Evolutionary conservation across 2,329 filamentous ascomycete species (phyloP).

Genomic region (Dactylellina cionopaga): DNA sequence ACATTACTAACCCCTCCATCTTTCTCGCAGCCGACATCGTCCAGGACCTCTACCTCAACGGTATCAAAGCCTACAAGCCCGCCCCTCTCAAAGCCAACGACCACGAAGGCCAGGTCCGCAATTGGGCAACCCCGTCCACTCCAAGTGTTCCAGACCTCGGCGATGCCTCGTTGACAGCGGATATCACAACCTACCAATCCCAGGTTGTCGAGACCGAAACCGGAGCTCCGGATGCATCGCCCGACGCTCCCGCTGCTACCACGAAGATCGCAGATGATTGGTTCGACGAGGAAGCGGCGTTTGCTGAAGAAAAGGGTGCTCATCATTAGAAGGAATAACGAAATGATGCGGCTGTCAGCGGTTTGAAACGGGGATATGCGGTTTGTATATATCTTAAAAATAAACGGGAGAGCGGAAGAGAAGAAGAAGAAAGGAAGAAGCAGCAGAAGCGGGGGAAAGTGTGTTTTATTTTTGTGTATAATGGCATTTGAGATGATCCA

Average conservation of each 20-base stretch:
- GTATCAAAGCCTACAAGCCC: conserved; percentile 95
- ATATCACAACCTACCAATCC: conserved; percentile 91
- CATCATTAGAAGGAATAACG: conserved; percentile 53
- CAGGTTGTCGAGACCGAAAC: conserved; percentile 92
- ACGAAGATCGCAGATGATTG: conserved; percentile 72
- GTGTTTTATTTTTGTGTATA: conserved; percentile 53
- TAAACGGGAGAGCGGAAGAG: not conserved
- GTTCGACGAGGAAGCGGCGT: conserved; percentile 77
- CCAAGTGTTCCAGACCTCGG: conserved; percentile 81
- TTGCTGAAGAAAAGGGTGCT: conserved; percentile 65
- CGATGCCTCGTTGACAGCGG: conserved; percentile 88
- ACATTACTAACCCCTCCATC: conserved; percentile 33
- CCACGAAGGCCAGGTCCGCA: conserved; percentile 88
- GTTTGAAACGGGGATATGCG: conserved; percentile 19
- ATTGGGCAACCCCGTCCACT: conserved; percentile 80
- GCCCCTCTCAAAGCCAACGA: conserved; percentile 84
- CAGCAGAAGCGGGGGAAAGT: conserved; percentile 10
- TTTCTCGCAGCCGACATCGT: conserved; percentile 83
- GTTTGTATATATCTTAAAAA: conserved; percentile 36
- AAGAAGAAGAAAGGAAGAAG: not conserved
- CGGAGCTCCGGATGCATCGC: conserved; percentile 69
- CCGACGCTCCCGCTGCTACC: conserved; percentile 64
- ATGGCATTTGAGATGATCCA: conserved; percentile 43
- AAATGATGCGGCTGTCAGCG: not conserved
- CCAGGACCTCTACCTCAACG: conserved; percentile 95